Conservation (phyloP, 2,329 filamentous ascomycete species). For the Penicillium freii region DNA sequence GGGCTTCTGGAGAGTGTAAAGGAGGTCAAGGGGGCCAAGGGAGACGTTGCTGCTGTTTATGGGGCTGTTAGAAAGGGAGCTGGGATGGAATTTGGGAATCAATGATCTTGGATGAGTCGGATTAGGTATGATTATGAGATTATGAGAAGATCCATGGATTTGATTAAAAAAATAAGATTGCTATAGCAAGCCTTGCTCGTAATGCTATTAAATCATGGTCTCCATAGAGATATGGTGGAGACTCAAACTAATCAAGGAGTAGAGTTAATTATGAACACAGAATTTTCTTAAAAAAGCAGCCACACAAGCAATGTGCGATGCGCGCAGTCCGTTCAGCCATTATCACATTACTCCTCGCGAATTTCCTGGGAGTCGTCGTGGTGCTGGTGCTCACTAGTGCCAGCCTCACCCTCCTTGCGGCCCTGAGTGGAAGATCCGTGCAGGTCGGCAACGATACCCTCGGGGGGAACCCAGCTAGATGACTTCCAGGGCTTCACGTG, state of each 20-base stretch:
- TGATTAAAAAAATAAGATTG: not conserved
- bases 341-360: conserved; percentile 10
- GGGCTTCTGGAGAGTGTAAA: conserved; percentile 68
- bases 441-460: conserved; percentile 30
- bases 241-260: conserved; percentile 10
- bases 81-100: conserved; percentile 71
- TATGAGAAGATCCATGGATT: not conserved
- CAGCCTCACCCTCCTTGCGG: conserved; percentile 23
- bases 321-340: not conserved
- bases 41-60: conserved; percentile 81
- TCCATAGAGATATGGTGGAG: conserved; percentile 8
- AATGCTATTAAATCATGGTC: conserved; percentile 11
- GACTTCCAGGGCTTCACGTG: conserved; percentile 64
- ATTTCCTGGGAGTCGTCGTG: conserved; percentile 16
- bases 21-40: conserved; percentile 65
- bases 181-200: not conserved
- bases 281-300: conserved; percentile 11
- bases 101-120: conserved; percentile 19
- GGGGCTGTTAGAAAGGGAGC: conserved; percentile 72
- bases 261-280: conserved; percentile 18
- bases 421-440: conserved; percentile 18
- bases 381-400: conserved; percentile 21
- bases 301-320: not conserved
- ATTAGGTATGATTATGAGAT: not conserved
- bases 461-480: conserved; percentile 47